phyloP scores from a whole-genome alignment of 2,329 filamentous ascomycete genomes.

The Microdochium nivale region DNA sequence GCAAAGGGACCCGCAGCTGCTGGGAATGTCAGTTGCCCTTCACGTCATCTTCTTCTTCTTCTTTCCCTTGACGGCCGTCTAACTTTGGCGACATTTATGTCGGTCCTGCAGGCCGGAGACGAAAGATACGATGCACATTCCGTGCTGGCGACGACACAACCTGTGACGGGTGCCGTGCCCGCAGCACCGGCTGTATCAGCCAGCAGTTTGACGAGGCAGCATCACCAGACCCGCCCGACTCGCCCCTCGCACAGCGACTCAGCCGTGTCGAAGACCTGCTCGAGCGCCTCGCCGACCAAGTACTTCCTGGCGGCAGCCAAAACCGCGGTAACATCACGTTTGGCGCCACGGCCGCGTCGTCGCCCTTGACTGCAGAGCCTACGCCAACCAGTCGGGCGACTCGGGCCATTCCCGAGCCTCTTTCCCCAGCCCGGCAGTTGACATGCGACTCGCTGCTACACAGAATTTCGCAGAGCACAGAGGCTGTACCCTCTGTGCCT shows the following conservation, averaged over 20 bases:
- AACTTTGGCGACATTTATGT: not conserved
- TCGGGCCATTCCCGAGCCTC: not conserved
- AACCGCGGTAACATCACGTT: not conserved
- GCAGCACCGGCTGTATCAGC: slow-evolving; percentile 31
- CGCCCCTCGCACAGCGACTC: slow-evolving; percentile 31
- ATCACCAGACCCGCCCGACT: slow-evolving; percentile 20
- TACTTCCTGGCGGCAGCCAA: slow-evolving; percentile 13
- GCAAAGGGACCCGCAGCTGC: slow-evolving; percentile 46
- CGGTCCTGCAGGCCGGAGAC: slow-evolving; percentile 24
- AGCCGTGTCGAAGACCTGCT: slow-evolving; percentile 37
- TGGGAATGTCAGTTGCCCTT: slow-evolving; percentile 37
- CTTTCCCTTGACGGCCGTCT: not conserved
- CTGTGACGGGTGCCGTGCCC: slow-evolving; percentile 34
- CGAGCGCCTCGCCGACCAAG: slow-evolving; percentile 32
- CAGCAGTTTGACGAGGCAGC: slow-evolving; percentile 34
- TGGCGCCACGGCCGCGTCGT: not conserved
- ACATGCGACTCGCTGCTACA: not conserved
- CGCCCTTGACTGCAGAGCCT: not conserved
- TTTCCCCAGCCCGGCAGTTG: not conserved
- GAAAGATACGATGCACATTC: slow-evolving; percentile 41
- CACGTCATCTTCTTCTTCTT: not conserved
- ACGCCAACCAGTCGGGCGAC: not conserved
- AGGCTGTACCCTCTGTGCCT: not conserved
- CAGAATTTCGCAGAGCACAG: not conserved
- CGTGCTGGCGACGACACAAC: slow-evolving; percentile 24